Evolutionary conservation across 2,329 filamentous ascomycete genomes (phyloP).

Genomic region (Alternaria rosae): DNA sequence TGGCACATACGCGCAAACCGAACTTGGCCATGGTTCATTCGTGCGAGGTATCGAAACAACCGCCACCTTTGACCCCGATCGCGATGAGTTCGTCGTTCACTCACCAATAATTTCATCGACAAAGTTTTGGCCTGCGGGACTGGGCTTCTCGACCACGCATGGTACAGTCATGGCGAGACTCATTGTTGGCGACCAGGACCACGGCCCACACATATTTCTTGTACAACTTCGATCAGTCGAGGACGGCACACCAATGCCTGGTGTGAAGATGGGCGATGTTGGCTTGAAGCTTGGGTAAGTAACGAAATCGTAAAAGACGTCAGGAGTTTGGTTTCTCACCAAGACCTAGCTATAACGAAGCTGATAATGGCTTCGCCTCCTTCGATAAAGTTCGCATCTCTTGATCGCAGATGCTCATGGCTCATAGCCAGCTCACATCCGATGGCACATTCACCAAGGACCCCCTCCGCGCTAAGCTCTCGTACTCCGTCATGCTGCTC

Average conservation of each 20-base stretch:
- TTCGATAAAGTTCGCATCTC: slow-evolving; percentile 57
- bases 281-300: slow-evolving; percentile 52
- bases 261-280: slow-evolving; percentile 59
- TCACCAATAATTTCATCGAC: slow-evolving; percentile 53
- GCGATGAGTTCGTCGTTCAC: slow-evolving; percentile 57
- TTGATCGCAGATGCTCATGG: slow-evolving; percentile 57
- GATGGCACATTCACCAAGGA: slow-evolving; percentile 54
- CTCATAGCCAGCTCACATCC: slow-evolving; percentile 55
- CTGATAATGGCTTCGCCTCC: slow-evolving; percentile 60
- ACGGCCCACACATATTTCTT: slow-evolving; percentile 60
- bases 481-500: slow-evolving; percentile 58
- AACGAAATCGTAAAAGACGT: neutral
- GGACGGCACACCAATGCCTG: slow-evolving; percentile 55
- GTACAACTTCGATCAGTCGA: slow-evolving; percentile 56
- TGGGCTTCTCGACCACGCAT: slow-evolving; percentile 27
- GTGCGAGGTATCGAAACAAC: slow-evolving; percentile 58
- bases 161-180: slow-evolving; percentile 58
- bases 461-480: slow-evolving; percentile 52
- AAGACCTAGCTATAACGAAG: slow-evolving; percentile 51
- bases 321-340: slow-evolving; percentile 27
- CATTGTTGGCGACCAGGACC: slow-evolving; percentile 43
- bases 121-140: slow-evolving; percentile 28
- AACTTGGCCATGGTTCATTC: slow-evolving; percentile 61
- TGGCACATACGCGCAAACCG: slow-evolving; percentile 57
- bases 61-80: slow-evolving; percentile 54